Percentiles rank a stretch among this genome's conserved stretches.
phyloP scores from a whole-genome alignment of 1,139 yeast genomes.

The Candida labiduridarum region DNA sequence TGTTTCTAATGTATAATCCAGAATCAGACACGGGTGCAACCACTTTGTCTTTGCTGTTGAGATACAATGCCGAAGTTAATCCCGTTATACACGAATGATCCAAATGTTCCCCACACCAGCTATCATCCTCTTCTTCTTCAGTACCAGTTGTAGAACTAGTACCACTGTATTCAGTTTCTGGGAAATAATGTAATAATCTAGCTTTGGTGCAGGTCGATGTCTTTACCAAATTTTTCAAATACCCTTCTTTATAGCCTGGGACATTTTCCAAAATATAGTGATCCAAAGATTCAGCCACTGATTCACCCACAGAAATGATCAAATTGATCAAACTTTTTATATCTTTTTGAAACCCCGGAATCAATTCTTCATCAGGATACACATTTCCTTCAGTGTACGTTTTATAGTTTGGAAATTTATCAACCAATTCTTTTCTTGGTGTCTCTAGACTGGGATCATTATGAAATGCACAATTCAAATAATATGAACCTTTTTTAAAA shows the following conservation, averaged over 20 bases:
- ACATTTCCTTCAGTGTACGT: conserved; percentile 53
- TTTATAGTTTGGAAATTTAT: conserved; percentile 34
- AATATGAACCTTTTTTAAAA: conserved; percentile 58
- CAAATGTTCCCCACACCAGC: conserved; percentile 69
- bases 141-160: no score
- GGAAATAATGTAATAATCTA: conserved; percentile 57
- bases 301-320: conserved; percentile 52
- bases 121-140: conserved; percentile 25
- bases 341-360: conserved; percentile 35
- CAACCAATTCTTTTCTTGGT: conserved; percentile 36
- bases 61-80: conserved; percentile 56
- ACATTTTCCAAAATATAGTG: conserved; percentile 33
- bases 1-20: conserved; percentile 56
- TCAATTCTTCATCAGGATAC: conserved; percentile 47
- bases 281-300: conserved; percentile 59
- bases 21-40: conserved; percentile 48
- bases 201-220: conserved; percentile 62
- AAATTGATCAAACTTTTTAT: conserved; percentile 43
- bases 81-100: conserved; percentile 70
- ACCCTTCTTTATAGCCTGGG: conserved; percentile 33
- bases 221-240: conserved; percentile 47
- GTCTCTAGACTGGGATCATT: conserved; percentile 47
- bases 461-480: conserved; percentile 62
- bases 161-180: conserved; percentile 20
- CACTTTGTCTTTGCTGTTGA: conserved; percentile 39